Percentiles rank a stretch among this genome's conserved stretches.
Conservation (phyloP, 2,329 filamentous ascomycete species). For the Alternaria brassicae region DNA sequence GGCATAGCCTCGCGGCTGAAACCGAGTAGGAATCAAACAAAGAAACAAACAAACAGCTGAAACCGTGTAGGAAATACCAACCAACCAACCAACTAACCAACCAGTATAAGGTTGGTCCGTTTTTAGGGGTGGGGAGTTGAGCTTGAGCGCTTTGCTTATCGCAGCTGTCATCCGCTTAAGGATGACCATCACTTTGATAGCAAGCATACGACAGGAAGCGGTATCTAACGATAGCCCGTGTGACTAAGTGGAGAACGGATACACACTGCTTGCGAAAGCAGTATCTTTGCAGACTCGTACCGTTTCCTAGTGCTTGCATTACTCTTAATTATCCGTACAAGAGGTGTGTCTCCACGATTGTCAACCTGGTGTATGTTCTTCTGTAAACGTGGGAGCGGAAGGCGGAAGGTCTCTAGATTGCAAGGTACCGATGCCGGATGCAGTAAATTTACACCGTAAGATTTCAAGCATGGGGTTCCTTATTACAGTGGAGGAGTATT, state of each 20-base stretch:
- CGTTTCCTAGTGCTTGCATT: not conserved
- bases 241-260: too few relatives aligned
- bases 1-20: too few relatives aligned
- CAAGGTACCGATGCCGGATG: not conserved
- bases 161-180: not conserved
- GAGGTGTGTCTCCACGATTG: not conserved
- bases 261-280: too few relatives aligned
- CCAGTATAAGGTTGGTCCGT: not conserved
- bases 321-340: not conserved
- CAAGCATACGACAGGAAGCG: not conserved
- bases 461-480: too few relatives aligned
- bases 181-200: not conserved
- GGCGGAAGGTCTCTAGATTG: not conserved
- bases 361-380: not conserved
- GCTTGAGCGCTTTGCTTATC: not conserved
- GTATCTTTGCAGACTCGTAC: not conserved
- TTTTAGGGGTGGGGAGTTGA: not conserved
- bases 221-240: too few relatives aligned
- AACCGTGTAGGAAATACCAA: too few relatives aligned
- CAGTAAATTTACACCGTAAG: too few relatives aligned
- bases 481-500: too few relatives aligned
- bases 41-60: too few relatives aligned
- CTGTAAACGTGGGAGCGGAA: not conserved
- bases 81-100: too few relatives aligned
- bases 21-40: too few relatives aligned